Base-by-base conservation (phyloP, 495 filamentous ascomycete species). In the Stereocaulon alpinum region DNA sequence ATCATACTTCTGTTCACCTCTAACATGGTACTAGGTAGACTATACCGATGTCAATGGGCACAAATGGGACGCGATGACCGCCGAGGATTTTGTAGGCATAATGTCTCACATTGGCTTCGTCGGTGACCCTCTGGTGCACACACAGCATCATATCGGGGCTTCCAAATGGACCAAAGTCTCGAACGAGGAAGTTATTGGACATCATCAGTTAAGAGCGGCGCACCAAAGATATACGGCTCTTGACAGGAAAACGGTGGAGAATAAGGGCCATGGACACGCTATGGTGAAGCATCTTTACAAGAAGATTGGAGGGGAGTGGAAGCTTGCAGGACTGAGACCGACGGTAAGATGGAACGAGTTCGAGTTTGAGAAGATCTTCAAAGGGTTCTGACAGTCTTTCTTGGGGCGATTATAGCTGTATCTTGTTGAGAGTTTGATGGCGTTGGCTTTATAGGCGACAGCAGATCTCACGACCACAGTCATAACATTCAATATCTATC, bases 271-370 rank as follows among this genome's bases (percentile, higher is more conserved):
- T 65, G 80, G 78, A 17, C 87, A 91, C 72, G 81, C 79, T 55
- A 82, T 81, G 58, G 87, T 86, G 68, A 78, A 79, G 63, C 83
- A 87, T 68, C 86, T 80, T 69, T 91, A 91, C 70, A 76, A 74
- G 57, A 89, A 87, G 77, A 73, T 88, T 22, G 72, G 88, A 63
- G 86, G 86, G 6, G 80, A 83, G 59, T 91, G 88, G 88, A 92
- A 90, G 73, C 88, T 90, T 70, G 86, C 86, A 2, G 87, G 88
- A 1, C 72, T 92, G 54, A 74, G 76, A 67, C 87, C 88, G 2
- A 74, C 81, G 51, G 86, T 91, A 58, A 71, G 82, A 44, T 91
- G 84, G 85, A 74, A 71, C 62, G 88, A 92, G 76, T 80, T 83
- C 66, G 82, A 87, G 47, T 88, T 87, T 44, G 72, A 78, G 37